Conservation (phyloP, 2,329 filamentous ascomycete species). For the Talaromyces piceae region DNA sequence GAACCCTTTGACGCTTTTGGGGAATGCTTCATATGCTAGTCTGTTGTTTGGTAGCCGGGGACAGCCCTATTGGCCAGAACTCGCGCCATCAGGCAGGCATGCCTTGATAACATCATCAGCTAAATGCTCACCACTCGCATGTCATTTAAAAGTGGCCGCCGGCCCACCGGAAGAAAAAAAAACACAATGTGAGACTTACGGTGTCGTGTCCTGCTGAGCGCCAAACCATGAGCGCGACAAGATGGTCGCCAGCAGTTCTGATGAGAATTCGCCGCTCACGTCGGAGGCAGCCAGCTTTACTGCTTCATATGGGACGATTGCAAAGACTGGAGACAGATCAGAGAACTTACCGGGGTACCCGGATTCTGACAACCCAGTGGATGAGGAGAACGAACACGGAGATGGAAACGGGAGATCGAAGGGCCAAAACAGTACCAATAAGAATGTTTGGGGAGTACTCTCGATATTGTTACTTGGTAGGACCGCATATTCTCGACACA, state of each 20-base stretch:
- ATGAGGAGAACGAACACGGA: not conserved
- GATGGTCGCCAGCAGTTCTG: not conserved
- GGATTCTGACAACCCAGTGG: not conserved
- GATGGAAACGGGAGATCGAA: not conserved
- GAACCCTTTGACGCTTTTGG: not conserved
- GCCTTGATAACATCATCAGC: not conserved
- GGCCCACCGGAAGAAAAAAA: not conserved
- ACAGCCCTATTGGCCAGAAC: not conserved
- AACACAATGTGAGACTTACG: not conserved
- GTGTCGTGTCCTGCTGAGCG: not conserved
- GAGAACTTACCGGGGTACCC: not conserved
- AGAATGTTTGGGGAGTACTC: conserved; percentile 19
- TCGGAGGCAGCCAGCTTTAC: not conserved
- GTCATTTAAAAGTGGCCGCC: not conserved
- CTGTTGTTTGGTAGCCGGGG: not conserved
- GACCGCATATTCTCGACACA: not conserved
- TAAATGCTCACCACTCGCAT: not conserved
- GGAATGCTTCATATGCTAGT: not conserved
- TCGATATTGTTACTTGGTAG: conserved; percentile 24
- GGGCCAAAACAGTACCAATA: not conserved
- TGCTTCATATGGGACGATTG: not conserved
- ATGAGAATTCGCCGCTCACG: not conserved
- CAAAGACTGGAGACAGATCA: not conserved
- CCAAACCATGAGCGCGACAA: not conserved
- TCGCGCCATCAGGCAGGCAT: not conserved